Conservation (phyloP, 1,284 basidiomycete species). For the Pterulicium gracile region DNA sequence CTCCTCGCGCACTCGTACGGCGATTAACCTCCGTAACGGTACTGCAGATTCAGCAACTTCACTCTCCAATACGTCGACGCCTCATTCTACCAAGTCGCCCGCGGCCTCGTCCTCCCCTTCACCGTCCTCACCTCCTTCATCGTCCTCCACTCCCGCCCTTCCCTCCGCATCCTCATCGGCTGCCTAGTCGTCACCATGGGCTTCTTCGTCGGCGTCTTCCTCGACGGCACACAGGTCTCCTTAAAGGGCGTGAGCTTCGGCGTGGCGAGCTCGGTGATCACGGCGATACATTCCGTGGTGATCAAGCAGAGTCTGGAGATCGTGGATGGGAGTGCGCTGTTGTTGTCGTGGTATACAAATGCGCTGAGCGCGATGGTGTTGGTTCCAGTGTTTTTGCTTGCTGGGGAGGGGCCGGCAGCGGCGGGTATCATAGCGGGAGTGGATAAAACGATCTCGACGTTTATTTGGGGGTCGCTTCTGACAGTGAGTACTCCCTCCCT, state of each 20-base stretch:
- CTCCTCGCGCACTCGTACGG: conserved; percentile 1
- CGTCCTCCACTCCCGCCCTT: conserved; percentile 53
- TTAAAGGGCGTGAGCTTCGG: conserved; percentile 63
- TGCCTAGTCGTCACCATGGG: conserved; percentile 71
- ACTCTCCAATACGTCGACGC: conserved; percentile 88
- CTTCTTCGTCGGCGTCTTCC: conserved; percentile 79
- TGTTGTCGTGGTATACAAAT: conserved; percentile 82
- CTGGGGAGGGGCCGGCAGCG: conserved; percentile 60
- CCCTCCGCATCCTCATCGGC: conserved; percentile 55
- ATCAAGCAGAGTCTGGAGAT: conserved; percentile 73
- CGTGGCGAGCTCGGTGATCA: conserved; percentile 66
- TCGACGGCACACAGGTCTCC: conserved; percentile 56
- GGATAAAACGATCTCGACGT: conserved; percentile 37
- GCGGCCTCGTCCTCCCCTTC: conserved; percentile 80
- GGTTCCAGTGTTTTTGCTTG: conserved; percentile 54
- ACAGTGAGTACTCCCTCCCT: conserved; percentile 50
- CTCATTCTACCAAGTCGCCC: conserved; percentile 85
- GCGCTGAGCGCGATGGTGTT: conserved; percentile 56
- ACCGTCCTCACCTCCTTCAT: conserved; percentile 73
- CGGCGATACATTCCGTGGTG: conserved; percentile 75
- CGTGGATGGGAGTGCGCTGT: conserved; percentile 68
- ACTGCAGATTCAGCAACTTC: conserved; percentile 73
- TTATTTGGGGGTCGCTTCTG: conserved; percentile 67
- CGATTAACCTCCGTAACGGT: background rate
- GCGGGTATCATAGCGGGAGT: conserved; percentile 43